phyloP scores from a whole-genome alignment of 768 basidiomycete genomes.

The Termitomyces eurrhizus region DNA sequence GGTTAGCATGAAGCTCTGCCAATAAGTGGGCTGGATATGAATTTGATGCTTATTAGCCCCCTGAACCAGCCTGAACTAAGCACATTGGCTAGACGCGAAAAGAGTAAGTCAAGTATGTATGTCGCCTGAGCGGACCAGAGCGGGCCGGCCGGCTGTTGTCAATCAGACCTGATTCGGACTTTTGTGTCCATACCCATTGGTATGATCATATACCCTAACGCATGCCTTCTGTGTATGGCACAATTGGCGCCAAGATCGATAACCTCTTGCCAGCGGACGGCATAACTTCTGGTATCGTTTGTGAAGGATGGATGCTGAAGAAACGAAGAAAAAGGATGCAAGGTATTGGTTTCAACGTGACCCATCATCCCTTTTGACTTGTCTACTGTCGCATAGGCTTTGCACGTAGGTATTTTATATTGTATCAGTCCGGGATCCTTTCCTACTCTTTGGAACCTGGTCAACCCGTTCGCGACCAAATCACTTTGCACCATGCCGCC shows the following conservation, averaged over 20 bases:
- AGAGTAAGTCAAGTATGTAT: background rate
- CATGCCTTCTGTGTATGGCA: conserved; percentile 5
- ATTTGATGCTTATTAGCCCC: background rate
- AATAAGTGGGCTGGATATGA: background rate
- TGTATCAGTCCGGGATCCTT: conserved; percentile 65
- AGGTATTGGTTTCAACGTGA: conserved; percentile 38
- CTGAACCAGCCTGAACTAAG: background rate
- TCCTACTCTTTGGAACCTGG: conserved; percentile 73
- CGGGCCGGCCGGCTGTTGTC: background rate
- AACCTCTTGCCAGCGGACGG: background rate
- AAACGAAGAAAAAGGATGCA: conserved; percentile 89
- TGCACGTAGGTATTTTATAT: conserved; percentile 77
- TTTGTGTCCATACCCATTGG: background rate
- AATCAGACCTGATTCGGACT: background rate
- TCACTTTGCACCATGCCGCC: conserved; percentile 66
- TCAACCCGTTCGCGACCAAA: conserved; percentile 66
- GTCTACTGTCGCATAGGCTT: conserved; percentile 49
- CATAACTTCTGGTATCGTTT: conserved; percentile 30
- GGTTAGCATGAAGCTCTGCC: background rate
- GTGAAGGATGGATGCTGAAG: conserved; percentile 81
- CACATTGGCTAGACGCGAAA: background rate
- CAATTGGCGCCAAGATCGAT: background rate
- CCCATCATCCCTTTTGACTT: background rate
- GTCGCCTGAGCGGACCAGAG: background rate
- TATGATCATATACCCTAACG: conserved; percentile 1